phyloP scores from a whole-genome alignment of 495 filamentous ascomycete genomes.

The Penicillium taxi region DNA sequence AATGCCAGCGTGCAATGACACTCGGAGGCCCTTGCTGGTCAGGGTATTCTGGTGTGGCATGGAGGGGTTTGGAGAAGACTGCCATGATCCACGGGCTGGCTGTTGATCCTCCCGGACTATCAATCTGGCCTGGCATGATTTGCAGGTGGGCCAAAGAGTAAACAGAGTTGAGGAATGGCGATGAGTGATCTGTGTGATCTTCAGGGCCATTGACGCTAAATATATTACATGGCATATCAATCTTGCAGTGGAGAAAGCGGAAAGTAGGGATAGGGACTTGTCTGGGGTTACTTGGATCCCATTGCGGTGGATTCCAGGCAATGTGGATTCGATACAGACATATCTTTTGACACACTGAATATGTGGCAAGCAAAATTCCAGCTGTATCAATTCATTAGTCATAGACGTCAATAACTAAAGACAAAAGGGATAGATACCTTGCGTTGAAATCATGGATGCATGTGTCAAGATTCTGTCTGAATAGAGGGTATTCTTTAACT shows the following conservation, averaged over 20 bases:
- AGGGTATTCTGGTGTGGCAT: conserved; percentile 40
- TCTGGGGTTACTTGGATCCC: conserved; percentile 30
- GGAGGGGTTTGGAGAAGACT: conserved; percentile 54
- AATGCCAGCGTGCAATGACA: conserved; percentile 69
- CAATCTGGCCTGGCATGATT: conserved; percentile 52
- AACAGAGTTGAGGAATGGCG: conserved; percentile 29
- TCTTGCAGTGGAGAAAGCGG: conserved; percentile 32
- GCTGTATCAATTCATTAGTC: conserved; percentile 18
- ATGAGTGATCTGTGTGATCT: conserved; percentile 23
- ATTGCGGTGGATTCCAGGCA: conserved; percentile 36
- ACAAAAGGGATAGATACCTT: conserved; percentile 31
- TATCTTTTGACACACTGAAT: conserved; percentile 59
- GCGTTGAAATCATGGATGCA: conserved; percentile 68
- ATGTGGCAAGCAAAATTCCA: conserved; percentile 56
- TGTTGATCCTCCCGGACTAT: conserved; percentile 40
- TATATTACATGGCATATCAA: conserved; percentile 31
- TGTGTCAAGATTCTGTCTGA: conserved; percentile 70
- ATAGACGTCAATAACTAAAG: neutral
- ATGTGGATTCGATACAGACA: conserved; percentile 54
- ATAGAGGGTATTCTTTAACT: conserved; percentile 60
- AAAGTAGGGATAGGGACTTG: conserved; percentile 38
- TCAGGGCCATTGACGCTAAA: conserved; percentile 17
- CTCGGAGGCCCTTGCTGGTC: conserved; percentile 55
- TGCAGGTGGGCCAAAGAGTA: conserved; percentile 60
- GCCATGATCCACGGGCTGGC: conserved; percentile 58